phyloP scores from a whole-genome alignment of 257 asterid genomes.

The Solanum paucissectum region DNA sequence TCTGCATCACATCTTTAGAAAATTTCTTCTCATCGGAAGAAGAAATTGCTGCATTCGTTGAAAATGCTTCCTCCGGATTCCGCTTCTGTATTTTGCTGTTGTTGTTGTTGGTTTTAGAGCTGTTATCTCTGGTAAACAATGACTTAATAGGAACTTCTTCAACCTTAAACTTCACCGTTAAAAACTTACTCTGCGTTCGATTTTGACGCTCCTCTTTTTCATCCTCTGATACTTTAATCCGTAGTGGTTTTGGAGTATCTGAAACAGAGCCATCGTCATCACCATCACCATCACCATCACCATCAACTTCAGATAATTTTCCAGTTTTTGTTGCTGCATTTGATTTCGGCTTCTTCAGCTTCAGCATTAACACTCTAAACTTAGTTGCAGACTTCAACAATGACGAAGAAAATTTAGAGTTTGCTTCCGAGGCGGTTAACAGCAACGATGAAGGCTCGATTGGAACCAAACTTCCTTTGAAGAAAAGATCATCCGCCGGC shows the following conservation, averaged over 20 bases:
- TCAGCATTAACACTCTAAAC: slow-evolving; percentile 28
- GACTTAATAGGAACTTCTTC: slow-evolving; percentile 54
- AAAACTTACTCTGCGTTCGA: slow-evolving; percentile 10
- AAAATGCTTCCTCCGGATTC: slow-evolving; percentile 6
- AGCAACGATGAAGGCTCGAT: slow-evolving; percentile 15
- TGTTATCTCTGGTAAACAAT: slow-evolving; percentile 44
- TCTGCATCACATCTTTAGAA: slow-evolving; percentile 51
- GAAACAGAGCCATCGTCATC: neutral
- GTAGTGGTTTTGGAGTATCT: neutral
- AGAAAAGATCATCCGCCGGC: slow-evolving; percentile 16
- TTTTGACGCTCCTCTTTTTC: slow-evolving; percentile 2
- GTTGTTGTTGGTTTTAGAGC: slow-evolving; percentile 28
- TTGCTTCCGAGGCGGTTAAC: slow-evolving; percentile 8
- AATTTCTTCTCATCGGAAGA: slow-evolving; percentile 33
- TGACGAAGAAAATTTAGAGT: slow-evolving; percentile 15
- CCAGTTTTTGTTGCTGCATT: neutral
- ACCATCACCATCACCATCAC: neutral
- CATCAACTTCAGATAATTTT: neutral
- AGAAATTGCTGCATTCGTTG: neutral
- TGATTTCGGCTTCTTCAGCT: slow-evolving; percentile 24
- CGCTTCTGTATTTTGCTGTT: slow-evolving; percentile 5
- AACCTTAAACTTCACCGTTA: slow-evolving; percentile 47
- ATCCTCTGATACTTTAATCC: neutral
- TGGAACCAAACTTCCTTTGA: slow-evolving; percentile 19
- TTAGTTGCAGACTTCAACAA: slow-evolving; percentile 24